Evolutionary conservation across 208 protist genomes (phyloP), one percentile per base, ranked within the genome.

Genomic region (Endotrypanum monterogeii): DNA sequence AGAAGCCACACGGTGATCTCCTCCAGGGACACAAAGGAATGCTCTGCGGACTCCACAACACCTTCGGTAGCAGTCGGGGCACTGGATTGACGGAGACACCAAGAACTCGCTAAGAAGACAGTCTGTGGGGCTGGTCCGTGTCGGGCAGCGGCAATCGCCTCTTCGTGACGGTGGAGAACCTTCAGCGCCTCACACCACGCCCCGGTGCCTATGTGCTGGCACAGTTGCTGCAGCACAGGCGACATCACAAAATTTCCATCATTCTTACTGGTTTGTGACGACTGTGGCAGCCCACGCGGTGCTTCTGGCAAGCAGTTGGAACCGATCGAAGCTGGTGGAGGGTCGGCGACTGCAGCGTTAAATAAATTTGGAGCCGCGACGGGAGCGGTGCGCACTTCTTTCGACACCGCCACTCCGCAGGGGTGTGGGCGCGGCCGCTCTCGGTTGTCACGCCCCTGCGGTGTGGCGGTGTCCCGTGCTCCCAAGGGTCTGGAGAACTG

Each of bases 171-270:
- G 51, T 39, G 37, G 18, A 67, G 41, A 41, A 67, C 46, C 56
- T 52, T 41, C 51, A 67, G 44, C 25, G 57, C 57, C 30, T 74
- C 58, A 12, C 44, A 30, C 70, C 70, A 74, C 57, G 55, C 70
- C 20, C 70, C 57, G 28, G 35, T n/a, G 35, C 56, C 55, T 37
- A 74, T 50, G 9, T 77, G 37, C 72, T 28, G 32, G 16, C 41
- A 60, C 52, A 71, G 28, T 25, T 41, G 50, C 41, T 37, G n/a
- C 52, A 69, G 41, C 28, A 20, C 39, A 14, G 71, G 71, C 18
- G 71, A 70, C 39, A 56, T 41, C 46, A 20, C 50, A 41, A 23
- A 41, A 50, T 30, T 23, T 16, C 16, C 25, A n/a, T 51, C 63
- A 25, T 25, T 54, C 20, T n/a, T 18, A 55, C 63, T 25, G 8